These are phyloP conservation scores for Phyllosticta capitalensis DNA, from an alignment of 2,329 filamentous ascomycete species.

Conservation along the genomic window DNA sequence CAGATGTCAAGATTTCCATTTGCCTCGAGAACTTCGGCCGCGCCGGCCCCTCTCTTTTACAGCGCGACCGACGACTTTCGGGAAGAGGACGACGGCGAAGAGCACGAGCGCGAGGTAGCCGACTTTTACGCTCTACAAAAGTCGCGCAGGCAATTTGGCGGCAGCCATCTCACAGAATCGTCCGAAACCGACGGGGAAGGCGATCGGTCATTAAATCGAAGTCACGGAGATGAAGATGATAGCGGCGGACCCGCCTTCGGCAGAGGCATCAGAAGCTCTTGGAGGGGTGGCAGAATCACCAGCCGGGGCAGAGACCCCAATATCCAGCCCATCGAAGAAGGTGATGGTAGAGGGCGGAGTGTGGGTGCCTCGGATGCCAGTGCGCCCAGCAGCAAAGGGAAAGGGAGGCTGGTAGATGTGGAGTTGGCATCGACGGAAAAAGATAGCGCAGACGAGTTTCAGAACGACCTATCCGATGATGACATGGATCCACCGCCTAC, in stretches of 20 bases:
- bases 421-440: conserved; percentile 59
- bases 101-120: conserved; percentile 83
- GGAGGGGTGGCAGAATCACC: conserved; percentile 40
- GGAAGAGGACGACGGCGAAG: conserved; percentile 87
- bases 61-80: conserved; percentile 82
- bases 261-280: conserved; percentile 48
- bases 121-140: conserved; percentile 87
- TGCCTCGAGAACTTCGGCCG: conserved; percentile 62
- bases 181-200: conserved; percentile 67
- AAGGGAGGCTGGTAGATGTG: conserved; percentile 70
- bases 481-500: conserved; percentile 43
- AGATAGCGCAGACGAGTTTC: conserved; percentile 35
- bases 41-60: conserved; percentile 88
- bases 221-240: conserved; percentile 31
- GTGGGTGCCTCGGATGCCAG: conserved; percentile 31
- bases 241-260: conserved; percentile 25
- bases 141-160: conserved; percentile 79
- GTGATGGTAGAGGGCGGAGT: conserved; percentile 32
- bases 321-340: conserved; percentile 24
- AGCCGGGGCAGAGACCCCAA: conserved; percentile 27
- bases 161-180: conserved; percentile 74
- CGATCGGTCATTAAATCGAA: conserved; percentile 39
- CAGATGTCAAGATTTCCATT: conserved; percentile 71
- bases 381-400: conserved; percentile 45
- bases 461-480: conserved; percentile 29